Evolutionary conservation across 192 early-diverging fungal species (phyloP), one percentile per base, ranked within the genome.

Genomic region (Neocallimastix lanati): DNA sequence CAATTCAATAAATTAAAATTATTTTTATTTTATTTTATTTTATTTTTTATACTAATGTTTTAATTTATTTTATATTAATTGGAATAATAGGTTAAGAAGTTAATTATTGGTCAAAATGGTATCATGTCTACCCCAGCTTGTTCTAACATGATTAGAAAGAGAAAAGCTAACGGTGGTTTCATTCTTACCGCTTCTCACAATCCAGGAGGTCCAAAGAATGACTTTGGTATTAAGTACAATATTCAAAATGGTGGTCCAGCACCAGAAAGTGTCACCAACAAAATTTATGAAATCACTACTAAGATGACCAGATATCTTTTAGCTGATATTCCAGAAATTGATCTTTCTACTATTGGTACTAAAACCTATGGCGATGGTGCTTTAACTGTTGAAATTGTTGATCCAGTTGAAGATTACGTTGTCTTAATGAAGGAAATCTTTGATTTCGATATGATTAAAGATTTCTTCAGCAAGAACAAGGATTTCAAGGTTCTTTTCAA

Each of bases 201-300:
- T 87, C 96, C 97, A 27, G 97, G 97, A 77, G 97, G 97, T 77
- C 97, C 97, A 29, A 88, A 95, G 33, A 93, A 95, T 81, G 97
- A 99, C 85, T 99, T 99, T 90, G 97, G 97, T 78, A 96, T 99
- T 85, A 99, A 99, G 86, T 99, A 94, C 86, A 99, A 99, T 86
- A 92, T 92, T 81, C 87, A 88, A 88, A 99, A 97, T 85, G 97
- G 97, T 77, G 97, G 88, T 29, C 96, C 97, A 28, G 97, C 97
- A 29, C 96, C 97, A 16, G 97, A 99, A 84, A 83, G 84, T n/a
- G 91, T 99, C 76, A 99, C 97, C 4, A 91, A 99, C 84, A 91
- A 90, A 80, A 97, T 99, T 78, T 96, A 94, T 86, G 88, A 91
- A 80, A 89, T 92, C 77, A 91, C 95, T 21, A 92, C 93, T 83